A percentile compares a stretch with the other conserved stretches of the same genome.
These are phyloP conservation scores for Xylaria sp. DNA, from an alignment of 2,329 filamentous ascomycete genomes.

Conservation along the genomic window DNA sequence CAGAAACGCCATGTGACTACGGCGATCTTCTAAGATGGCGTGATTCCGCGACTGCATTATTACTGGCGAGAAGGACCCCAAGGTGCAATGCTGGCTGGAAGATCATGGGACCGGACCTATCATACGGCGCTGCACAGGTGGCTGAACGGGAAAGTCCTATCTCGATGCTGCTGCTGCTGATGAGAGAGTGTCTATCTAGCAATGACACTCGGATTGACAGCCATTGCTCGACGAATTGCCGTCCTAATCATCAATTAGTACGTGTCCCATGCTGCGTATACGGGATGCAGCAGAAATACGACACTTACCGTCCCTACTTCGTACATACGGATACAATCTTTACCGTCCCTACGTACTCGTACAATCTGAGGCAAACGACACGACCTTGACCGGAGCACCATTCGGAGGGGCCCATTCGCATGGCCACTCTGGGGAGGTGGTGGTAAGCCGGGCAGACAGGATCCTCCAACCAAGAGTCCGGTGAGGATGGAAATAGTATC, in stretches of 20 bases:
- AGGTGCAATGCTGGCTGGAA: not conserved
- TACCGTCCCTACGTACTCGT: not conserved
- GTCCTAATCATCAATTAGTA: not conserved
- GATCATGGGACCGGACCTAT: not conserved
- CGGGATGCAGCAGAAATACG: not conserved
- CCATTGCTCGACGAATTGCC: not conserved
- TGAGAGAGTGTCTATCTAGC: not conserved
- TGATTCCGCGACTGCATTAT: not conserved
- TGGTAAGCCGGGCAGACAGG: not conserved
- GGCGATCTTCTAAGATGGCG: constrained; percentile 3
- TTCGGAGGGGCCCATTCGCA: not conserved
- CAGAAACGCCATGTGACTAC: not conserved
- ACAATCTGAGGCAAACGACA: no score
- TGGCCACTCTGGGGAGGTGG: no score
- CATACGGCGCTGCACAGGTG: constrained; percentile 1
- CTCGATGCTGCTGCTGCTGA: not conserved
- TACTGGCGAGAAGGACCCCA: not conserved
- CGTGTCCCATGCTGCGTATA: not conserved
- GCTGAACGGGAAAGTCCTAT: constrained; percentile 9
- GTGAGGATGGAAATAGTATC: not conserved
- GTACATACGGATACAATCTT: not conserved
- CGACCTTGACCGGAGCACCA: not conserved
- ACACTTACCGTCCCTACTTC: not conserved
- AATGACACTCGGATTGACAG: not conserved
- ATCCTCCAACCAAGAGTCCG: not conserved